Evolutionary conservation across 176 grass and related monocot species (phyloP), one percentile per base, ranked within the genome.

Genomic region (Eremochloa ophiuroides): DNA sequence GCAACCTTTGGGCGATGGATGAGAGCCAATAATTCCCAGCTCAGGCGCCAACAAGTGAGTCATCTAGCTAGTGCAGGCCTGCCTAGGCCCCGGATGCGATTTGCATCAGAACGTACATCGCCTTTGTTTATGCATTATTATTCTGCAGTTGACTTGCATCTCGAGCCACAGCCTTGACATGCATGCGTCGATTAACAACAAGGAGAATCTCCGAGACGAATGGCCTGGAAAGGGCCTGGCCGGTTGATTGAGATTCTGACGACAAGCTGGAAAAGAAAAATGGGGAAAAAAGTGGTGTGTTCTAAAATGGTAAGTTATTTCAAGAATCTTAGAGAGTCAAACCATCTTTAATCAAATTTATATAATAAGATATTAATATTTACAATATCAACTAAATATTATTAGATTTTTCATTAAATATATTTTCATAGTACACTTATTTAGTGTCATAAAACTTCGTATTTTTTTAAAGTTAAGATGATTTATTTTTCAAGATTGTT

Each of bases 141-240:
- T 37, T 66, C n/a, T 35, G 34, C 62, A 35, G 65, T 81, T 85
- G 71, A 81, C 77, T 81, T 85, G 71, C 65, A 81, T 85, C 66
- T 85, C 66, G 14, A 46, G 23, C 22, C 43, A 50, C 25, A 41
- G 58, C 60, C 62, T 59, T 79, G 68, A 61, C 69, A 62, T 61
- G 44, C 50, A 50, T 0, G 69, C 33, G 62, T 71, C 30, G 64
- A 76, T 85, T 80, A 76, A 17, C 42, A 42, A 35, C 2, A 89
- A 76, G 29, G 11, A 28, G 28, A 25, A 71, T 42, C 33, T 64
- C 35, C 81, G 70, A 17, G 34, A 44, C 63, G 71, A 63, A 14
- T 35, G 55, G 64, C 73, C 64, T 28, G 66, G 60, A 68, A 50
- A 59, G 25, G 8, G 8, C 42, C 71, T 66, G 71, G 76, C 65